Conservation (phyloP, 495 filamentous ascomycete species). For the Bathelium albidoporum region DNA sequence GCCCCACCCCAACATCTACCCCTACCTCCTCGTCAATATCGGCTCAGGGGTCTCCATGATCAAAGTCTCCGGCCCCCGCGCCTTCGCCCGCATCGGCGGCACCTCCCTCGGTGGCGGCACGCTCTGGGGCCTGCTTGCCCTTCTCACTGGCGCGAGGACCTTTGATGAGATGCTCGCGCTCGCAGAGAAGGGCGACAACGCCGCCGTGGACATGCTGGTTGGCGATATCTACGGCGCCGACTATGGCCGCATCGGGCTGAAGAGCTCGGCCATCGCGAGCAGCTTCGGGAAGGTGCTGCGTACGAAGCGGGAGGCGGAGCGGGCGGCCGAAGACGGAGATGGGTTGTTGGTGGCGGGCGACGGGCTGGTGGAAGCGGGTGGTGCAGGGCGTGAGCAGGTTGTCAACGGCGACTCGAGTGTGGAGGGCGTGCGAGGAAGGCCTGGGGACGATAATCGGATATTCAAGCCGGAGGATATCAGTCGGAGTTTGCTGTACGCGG, state of each 20-base stretch:
- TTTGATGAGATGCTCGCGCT: slow-evolving; percentile 95
- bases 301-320: slow-evolving; percentile 67
- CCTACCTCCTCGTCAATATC: slow-evolving; percentile 96
- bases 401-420: too few species aligned
- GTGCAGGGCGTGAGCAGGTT: too few species aligned
- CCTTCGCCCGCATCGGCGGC: slow-evolving; percentile 83
- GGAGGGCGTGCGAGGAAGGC: slow-evolving; percentile 4
- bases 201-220: slow-evolving; percentile 89
- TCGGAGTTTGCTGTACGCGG: slow-evolving; percentile 68
- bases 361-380: slow-evolving; percentile 8
- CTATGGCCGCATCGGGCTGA: slow-evolving; percentile 89
- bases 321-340: slow-evolving; percentile 65
- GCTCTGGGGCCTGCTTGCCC: slow-evolving; percentile 84
- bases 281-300: slow-evolving; percentile 94
- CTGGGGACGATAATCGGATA: slow-evolving; percentile 24
- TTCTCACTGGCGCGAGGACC: slow-evolving; percentile 77
- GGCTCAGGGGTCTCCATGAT: slow-evolving; percentile 99
- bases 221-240: slow-evolving; percentile 97
- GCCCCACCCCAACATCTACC: slow-evolving; percentile 68
- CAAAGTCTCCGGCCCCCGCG: slow-evolving; percentile 80
- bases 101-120: slow-evolving; percentile 93
- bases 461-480: slow-evolving; percentile 59
- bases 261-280: slow-evolving; percentile 85
- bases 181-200: slow-evolving; percentile 89
- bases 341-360: slow-evolving; percentile 46